A percentile compares a stretch with the other conserved stretches of the same genome.
Evolutionary conservation across 805 yeast species (phyloP).

Genomic region (Starmerella etchellsii): DNA sequence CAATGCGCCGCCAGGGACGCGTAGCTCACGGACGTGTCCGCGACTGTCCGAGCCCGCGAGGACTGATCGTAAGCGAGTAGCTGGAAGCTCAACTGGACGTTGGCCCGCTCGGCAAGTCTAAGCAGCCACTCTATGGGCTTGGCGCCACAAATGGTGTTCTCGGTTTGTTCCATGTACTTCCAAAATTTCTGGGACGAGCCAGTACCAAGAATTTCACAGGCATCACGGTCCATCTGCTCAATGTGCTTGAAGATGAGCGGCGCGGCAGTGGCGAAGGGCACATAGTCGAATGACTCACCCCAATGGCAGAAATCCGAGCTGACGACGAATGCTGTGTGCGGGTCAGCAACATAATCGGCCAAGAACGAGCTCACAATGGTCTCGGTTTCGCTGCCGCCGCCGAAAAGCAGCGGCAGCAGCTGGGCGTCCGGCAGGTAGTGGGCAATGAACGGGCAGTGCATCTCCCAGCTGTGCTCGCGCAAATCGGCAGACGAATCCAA

Average conservation of each 20-base stretch:
- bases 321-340: slow-evolving; percentile 54
- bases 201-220: slow-evolving; percentile 45
- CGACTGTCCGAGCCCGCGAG: slow-evolving; percentile 33
- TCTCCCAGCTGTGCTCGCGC: slow-evolving; percentile 85
- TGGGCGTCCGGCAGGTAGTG: slow-evolving; percentile 30
- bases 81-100: slow-evolving; percentile 30
- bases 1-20: slow-evolving; percentile 70
- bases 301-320: slow-evolving; percentile 95
- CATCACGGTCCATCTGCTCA: slow-evolving; percentile 55
- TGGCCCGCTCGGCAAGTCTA: slow-evolving; percentile 35
- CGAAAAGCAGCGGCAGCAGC: slow-evolving; percentile 71
- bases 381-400: slow-evolving; percentile 43
- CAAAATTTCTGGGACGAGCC: slow-evolving; percentile 53
- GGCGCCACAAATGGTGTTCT: slow-evolving; percentile 89
- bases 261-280: slow-evolving; percentile 5
- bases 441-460: slow-evolving; percentile 70
- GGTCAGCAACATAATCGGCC: slow-evolving; percentile 40
- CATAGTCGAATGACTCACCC: slow-evolving; percentile 56
- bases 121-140: slow-evolving; percentile 62
- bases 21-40: slow-evolving; percentile 82
- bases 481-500: slow-evolving; percentile 44
- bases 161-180: slow-evolving; percentile 53
- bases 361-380: slow-evolving; percentile 26
- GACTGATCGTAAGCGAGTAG: slow-evolving; percentile 83
- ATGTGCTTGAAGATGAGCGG: slow-evolving; percentile 58